phyloP scores from a whole-genome alignment of 176 grass and related monocot species.

The Dendrocalamus sinicus region DNA sequence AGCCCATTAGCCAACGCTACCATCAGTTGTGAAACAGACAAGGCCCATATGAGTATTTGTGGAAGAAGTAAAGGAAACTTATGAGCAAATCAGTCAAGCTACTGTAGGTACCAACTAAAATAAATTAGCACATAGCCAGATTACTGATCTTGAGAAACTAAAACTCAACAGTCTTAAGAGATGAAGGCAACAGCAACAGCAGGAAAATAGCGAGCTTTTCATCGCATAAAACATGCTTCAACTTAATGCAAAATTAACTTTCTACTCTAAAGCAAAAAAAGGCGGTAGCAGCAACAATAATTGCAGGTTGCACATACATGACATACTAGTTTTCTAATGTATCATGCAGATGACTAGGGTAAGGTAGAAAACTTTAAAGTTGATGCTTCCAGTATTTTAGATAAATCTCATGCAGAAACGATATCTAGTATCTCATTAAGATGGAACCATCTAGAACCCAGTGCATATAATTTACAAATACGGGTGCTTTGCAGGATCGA shows the following conservation, averaged over 20 bases:
- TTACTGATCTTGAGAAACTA: background rate
- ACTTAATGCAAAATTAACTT: background rate
- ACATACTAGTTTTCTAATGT: background rate
- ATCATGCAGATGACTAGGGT: conserved; percentile 3
- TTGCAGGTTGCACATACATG: background rate
- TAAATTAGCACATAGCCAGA: background rate
- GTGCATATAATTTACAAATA: background rate
- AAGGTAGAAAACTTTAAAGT: conserved; percentile 17
- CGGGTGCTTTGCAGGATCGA: background rate
- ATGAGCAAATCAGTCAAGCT: background rate
- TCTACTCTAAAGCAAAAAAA: conserved; percentile 29
- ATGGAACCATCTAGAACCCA: conserved; percentile 32
- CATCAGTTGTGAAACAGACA: conserved; percentile 19
- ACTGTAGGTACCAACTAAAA: conserved; percentile 8
- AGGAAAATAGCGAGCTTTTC: background rate
- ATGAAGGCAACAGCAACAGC: background rate
- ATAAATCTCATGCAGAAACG: background rate
- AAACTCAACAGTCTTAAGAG: background rate
- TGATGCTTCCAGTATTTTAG: conserved; percentile 21
- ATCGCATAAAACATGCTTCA: background rate
- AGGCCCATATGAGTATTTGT: conserved; percentile 7
- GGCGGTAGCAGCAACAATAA: conserved; percentile 18
- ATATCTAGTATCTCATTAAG: background rate
- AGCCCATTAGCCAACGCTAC: background rate
- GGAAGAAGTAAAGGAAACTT: conserved; percentile 13